Evolutionary conservation across 208 protist genomes (phyloP).

Genomic region (Crithidia sp.): DNA sequence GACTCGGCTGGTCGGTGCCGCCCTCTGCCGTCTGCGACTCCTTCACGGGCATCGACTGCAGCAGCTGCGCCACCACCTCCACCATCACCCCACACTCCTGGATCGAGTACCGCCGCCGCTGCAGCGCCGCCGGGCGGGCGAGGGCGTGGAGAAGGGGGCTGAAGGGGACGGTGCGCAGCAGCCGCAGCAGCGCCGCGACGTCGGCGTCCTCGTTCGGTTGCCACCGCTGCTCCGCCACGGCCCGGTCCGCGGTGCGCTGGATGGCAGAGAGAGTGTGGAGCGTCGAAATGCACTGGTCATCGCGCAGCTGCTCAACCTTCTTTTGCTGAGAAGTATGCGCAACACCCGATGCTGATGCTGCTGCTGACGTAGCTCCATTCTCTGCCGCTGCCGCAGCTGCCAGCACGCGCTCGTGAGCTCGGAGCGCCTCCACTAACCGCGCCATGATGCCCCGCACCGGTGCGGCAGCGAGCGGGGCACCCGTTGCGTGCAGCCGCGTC

Average conservation of each 20-base stretch:
- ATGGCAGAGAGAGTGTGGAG: conserved; percentile 26
- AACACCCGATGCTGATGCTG: background rate
- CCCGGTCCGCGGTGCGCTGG: conserved; percentile 17
- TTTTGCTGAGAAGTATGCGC: no score
- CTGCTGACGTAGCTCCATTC: background rate
- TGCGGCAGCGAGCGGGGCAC: conserved; percentile 25
- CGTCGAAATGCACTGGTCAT: conserved; percentile 15
- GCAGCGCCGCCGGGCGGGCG: conserved; percentile 10
- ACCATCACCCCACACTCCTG: conserved; percentile 38
- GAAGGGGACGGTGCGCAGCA: conserved; percentile 28
- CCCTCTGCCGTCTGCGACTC: background rate
- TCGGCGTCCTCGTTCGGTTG: conserved; percentile 14
- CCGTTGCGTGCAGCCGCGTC: conserved; percentile 30
- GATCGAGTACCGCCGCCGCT: conserved; percentile 17
- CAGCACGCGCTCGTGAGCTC: conserved; percentile 2
- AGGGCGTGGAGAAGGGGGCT: conserved; percentile 12
- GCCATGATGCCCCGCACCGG: conserved; percentile 29
- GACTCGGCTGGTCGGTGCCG: background rate
- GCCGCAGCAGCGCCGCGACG: conserved; percentile 14
- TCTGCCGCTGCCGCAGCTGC: background rate
- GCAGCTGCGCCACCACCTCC: conserved; percentile 30
- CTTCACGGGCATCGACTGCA: background rate
- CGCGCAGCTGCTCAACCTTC: background rate
- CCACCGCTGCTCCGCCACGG: conserved; percentile 20
- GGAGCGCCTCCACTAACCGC: conserved; percentile 30